A percentile compares a stretch with the other conserved stretches of the same genome.
These are phyloP conservation scores for Paraphoma chrysanthemicola DNA, from an alignment of 2,329 filamentous ascomycete genomes.

Conservation along the genomic window DNA sequence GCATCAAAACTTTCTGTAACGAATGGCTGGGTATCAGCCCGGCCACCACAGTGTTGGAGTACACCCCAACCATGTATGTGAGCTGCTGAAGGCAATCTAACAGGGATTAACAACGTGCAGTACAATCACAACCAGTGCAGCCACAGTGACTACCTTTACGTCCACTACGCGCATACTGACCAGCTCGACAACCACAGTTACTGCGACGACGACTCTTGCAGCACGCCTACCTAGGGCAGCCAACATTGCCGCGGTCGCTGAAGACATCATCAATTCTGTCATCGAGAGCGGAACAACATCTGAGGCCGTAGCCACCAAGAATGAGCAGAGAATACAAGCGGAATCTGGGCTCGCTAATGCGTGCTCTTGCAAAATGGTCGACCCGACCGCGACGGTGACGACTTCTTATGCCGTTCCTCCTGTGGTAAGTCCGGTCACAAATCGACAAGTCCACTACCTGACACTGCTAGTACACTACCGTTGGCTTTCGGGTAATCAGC, in stretches of 20 bases:
- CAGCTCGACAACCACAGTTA: slow-evolving; percentile 31
- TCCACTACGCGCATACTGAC: slow-evolving; percentile 22
- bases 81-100: background rate
- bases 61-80: slow-evolving; percentile 33
- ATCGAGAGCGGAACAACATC: slow-evolving; percentile 24
- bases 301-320: slow-evolving; percentile 12
- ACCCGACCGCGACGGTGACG: slow-evolving; percentile 38
- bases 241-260: slow-evolving; percentile 25
- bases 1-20: slow-evolving; percentile 35
- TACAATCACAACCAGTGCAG: slow-evolving; percentile 26
- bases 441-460: background rate
- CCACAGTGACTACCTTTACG: slow-evolving; percentile 19
- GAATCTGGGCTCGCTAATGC: slow-evolving; percentile 34
- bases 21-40: slow-evolving; percentile 35
- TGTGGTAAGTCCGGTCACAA: slow-evolving; percentile 25
- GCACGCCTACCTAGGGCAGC: slow-evolving; percentile 20
- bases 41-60: slow-evolving; percentile 25
- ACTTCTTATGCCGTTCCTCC: slow-evolving; percentile 29
- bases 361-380: slow-evolving; percentile 38
- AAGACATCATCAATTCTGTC: slow-evolving; percentile 29
- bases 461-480: slow-evolving; percentile 18
- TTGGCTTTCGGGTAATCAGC: slow-evolving; percentile 18
- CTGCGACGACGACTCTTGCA: slow-evolving; percentile 24
- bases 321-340: slow-evolving; percentile 21
- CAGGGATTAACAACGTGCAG: slow-evolving; percentile 18